A percentile compares a stretch with the other conserved stretches of the same genome.
Conservation (phyloP, 1,284 basidiomycete species). For the Sparassis latifolia region DNA sequence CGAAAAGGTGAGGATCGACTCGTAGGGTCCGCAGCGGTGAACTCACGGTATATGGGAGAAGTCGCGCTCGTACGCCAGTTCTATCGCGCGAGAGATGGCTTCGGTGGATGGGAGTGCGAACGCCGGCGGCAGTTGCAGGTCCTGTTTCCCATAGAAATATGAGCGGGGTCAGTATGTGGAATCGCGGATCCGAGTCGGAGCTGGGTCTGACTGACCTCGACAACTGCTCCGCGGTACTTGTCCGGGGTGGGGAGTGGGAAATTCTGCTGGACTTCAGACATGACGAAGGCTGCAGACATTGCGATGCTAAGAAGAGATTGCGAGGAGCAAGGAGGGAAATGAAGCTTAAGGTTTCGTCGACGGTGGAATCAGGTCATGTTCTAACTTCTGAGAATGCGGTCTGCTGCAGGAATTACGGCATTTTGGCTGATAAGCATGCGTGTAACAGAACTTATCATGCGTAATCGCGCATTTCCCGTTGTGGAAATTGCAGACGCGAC, state of each 20-base stretch:
- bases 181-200: conserved; percentile 31
- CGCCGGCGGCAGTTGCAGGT: conserved; percentile 83
- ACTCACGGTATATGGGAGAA: conserved; percentile 86
- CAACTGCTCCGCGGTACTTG: conserved; percentile 76
- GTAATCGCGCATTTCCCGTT: no score
- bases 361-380: no score
- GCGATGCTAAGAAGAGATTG: no score
- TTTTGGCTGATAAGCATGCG: no score
- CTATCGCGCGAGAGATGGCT: conserved; percentile 67
- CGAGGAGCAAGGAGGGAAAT: no score
- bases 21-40: not conserved
- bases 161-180: not conserved
- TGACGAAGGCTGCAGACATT: conserved; percentile 12
- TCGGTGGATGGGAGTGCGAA: conserved; percentile 76
- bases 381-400: no score
- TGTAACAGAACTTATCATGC: no score
- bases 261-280: conserved; percentile 4
- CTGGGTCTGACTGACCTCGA: conserved; percentile 56
- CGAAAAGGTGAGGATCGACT: not conserved
- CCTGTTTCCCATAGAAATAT: conserved; percentile 36
- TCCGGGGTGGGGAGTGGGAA: conserved; percentile 24
- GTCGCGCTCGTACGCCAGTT: conserved; percentile 84
- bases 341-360: no score
- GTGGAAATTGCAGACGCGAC: conserved; percentile 1
- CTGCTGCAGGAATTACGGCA: no score